Evolutionary conservation across 2,329 filamentous ascomycete species (phyloP).

Genomic region (Alternaria longipes): DNA sequence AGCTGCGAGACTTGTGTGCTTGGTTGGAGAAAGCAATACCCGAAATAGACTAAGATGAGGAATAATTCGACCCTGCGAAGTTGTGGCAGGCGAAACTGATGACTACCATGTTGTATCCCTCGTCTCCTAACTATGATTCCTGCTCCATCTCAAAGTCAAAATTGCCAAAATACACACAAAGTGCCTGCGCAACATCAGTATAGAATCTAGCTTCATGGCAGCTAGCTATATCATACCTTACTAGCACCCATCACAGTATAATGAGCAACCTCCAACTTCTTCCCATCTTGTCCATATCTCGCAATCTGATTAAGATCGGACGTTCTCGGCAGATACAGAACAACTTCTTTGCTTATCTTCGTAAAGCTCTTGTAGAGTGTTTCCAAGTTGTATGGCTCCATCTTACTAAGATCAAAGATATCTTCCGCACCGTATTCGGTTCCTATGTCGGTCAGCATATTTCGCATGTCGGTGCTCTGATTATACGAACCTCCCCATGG

Average conservation of each 20-base stretch:
- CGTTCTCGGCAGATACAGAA: conserved; percentile 80
- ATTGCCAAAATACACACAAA: conserved; percentile 67
- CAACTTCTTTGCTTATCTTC: conserved; percentile 61
- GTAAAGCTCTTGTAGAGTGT: conserved; percentile 54
- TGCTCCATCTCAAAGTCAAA: conserved; percentile 53
- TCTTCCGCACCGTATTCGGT: conserved; percentile 70
- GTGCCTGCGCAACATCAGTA: conserved; percentile 50
- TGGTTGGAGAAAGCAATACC: conserved; percentile 56
- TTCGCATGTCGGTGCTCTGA: neutral
- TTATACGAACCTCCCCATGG: conserved; percentile 73
- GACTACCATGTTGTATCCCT: neutral
- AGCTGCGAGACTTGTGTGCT: conserved; percentile 58
- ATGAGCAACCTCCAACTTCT: conserved; percentile 63
- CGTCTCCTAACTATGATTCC: conserved; percentile 17
- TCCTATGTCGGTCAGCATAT: conserved; percentile 52
- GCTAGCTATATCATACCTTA: conserved; percentile 66
- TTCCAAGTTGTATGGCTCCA: conserved; percentile 83
- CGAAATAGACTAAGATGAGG: neutral
- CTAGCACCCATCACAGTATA: conserved; percentile 92
- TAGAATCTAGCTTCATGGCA: neutral
- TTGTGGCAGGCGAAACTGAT: neutral
- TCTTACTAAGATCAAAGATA: conserved; percentile 83
- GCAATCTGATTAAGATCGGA: conserved; percentile 53
- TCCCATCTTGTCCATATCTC: conserved; percentile 41
- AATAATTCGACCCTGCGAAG: neutral